Evolutionary conservation across 768 basidiomycete species (phyloP).

Genomic region (Suillus discolor): DNA sequence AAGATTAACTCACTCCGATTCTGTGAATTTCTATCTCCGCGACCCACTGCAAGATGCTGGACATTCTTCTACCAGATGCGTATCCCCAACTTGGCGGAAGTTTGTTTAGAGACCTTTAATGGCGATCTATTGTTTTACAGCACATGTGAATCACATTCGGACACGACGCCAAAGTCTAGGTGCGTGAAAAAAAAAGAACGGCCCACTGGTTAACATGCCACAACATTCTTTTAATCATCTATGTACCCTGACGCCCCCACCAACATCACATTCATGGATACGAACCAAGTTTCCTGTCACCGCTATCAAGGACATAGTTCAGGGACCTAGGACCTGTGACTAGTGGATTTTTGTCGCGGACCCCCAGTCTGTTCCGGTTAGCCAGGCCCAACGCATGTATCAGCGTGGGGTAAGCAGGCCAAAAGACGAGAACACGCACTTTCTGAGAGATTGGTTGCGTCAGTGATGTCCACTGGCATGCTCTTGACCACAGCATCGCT

Average conservation of each 20-base stretch:
- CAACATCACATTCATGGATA: not conserved
- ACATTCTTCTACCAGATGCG: not conserved
- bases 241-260: not conserved
- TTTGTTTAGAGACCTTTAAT: not conserved
- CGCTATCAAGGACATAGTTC: not conserved
- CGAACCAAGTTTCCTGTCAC: not conserved
- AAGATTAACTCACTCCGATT: slow-evolving; percentile 1
- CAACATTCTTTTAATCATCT: not conserved
- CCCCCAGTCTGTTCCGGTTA: not conserved
- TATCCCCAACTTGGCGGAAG: slow-evolving; percentile 3
- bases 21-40: slow-evolving; percentile 2
- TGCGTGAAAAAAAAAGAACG: not conserved
- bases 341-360: not conserved
- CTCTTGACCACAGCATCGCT: too few species aligned
- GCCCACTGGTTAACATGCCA: not conserved
- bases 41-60: slow-evolving; percentile 4
- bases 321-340: not conserved
- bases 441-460: too few species aligned
- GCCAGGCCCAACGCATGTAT: not conserved
- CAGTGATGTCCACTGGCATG: too few species aligned
- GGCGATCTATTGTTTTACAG: not conserved
- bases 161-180: not conserved
- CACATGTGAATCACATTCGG: slow-evolving; percentile 1
- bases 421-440: too few species aligned
- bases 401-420: too few species aligned